phyloP scores from a whole-genome alignment of 139 green algal genomes.

The Chlamydomonas asymmetrica region DNA sequence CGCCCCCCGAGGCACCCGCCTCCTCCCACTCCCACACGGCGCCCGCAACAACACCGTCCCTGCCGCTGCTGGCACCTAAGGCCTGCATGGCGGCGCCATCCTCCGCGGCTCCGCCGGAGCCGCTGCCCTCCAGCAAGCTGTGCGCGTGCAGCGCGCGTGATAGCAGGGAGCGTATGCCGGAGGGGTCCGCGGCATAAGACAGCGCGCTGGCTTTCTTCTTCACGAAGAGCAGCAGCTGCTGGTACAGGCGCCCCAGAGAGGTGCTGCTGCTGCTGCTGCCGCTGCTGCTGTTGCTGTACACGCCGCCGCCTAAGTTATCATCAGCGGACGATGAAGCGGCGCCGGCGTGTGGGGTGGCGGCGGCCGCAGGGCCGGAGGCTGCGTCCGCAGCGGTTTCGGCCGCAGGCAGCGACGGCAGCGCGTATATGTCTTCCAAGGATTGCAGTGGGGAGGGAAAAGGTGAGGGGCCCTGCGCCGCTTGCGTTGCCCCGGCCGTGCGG shows the following conservation, averaged over 20 bases:
- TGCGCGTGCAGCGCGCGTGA: conserved; percentile 52
- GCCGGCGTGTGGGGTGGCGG: neutral
- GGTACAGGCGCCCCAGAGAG: conserved; percentile 26
- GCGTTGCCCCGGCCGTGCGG: neutral
- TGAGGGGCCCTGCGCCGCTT: neutral
- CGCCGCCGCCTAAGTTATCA: too few relatives aligned
- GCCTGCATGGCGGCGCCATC: neutral
- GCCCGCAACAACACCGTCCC: too few relatives aligned
- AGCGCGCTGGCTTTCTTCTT: conserved; percentile 71
- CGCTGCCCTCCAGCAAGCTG: conserved; percentile 9
- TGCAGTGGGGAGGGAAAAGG: conserved; percentile 1
- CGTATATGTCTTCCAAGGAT: neutral
- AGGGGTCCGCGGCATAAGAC: conserved; percentile 69
- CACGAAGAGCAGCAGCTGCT: conserved; percentile 61
- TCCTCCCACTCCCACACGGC: too few relatives aligned
- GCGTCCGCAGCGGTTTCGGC: too few relatives aligned
- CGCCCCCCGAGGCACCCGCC: neutral
- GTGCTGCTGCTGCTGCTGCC: conserved; percentile 5
- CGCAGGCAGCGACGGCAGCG: neutral
- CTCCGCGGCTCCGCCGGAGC: neutral
- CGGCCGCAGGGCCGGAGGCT: neutral
- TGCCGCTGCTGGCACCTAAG: neutral
- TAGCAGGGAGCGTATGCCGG: conserved; percentile 69
- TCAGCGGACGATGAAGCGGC: neutral
- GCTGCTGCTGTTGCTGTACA: too few relatives aligned